Conservation (phyloP, 345 rosid genomes). For the Syzygium grande region DNA sequence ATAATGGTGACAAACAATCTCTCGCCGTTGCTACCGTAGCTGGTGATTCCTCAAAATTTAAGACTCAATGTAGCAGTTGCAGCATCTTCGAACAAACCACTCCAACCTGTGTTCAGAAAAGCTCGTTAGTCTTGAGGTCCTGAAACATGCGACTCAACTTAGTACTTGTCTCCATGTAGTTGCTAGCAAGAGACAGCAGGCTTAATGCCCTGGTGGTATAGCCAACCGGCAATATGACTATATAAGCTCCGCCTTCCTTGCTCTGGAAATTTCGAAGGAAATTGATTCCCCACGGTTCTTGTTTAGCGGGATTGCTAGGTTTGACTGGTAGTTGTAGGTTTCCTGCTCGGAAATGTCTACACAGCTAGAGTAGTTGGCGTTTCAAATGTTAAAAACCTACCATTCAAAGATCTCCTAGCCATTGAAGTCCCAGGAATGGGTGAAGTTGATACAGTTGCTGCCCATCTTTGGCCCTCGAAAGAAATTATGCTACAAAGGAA, state of each 20-base stretch:
- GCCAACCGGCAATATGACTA: not conserved
- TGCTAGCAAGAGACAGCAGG: not conserved
- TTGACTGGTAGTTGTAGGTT: constrained; percentile 20
- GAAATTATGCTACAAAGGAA: not conserved
- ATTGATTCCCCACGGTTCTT: not conserved
- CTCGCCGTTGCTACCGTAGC: not conserved
- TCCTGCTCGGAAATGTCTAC: not conserved
- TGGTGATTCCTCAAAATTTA: not conserved
- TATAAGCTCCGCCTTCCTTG: not conserved
- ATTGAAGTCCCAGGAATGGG: not conserved
- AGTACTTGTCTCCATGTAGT: too few relatives aligned
- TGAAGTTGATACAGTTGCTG: not conserved
- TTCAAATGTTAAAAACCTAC: not conserved
- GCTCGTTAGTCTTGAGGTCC: not conserved
- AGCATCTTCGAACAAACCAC: constrained; percentile 35
- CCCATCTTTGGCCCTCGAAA: not conserved
- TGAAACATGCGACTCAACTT: not conserved
- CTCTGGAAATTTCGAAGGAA: not conserved
- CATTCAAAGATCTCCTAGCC: constrained; percentile 11
- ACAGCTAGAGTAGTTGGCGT: not conserved
- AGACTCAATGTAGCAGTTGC: constrained; percentile 15
- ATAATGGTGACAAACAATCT: not conserved
- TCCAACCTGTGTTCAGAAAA: constrained; percentile 21
- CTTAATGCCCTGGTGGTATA: not conserved
- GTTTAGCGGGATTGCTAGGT: not conserved